phyloP scores from a whole-genome alignment of 371 early-diverging fungal species.

The Syncephalastrum sp. region DNA sequence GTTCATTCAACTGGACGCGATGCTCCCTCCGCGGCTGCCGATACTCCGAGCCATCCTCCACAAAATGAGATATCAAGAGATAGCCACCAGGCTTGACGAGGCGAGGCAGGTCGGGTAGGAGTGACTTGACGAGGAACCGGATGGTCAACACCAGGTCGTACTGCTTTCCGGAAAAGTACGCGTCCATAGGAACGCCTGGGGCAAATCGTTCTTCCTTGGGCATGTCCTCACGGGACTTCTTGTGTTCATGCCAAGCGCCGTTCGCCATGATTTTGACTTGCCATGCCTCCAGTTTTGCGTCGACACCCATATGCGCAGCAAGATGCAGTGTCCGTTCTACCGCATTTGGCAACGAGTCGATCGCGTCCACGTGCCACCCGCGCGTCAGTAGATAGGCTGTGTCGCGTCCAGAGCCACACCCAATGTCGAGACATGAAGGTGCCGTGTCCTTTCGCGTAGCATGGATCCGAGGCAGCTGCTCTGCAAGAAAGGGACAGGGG shows the following conservation, averaged over 20 bases:
- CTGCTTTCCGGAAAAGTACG: conserved; percentile 13
- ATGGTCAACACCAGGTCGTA: conserved; percentile 45
- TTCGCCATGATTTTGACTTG: conserved; percentile 33
- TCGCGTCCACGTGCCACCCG: conserved; percentile 33
- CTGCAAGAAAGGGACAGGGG: conserved; percentile 32
- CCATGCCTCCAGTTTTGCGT: conserved; percentile 6
- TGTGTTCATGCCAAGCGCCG: conserved; percentile 24
- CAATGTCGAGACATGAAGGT: conserved; percentile 38
- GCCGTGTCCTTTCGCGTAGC: background rate
- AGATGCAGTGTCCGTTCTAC: conserved; percentile 32
- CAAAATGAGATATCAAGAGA: conserved; percentile 46
- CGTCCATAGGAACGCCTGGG: conserved; percentile 13
- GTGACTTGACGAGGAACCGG: conserved; percentile 36
- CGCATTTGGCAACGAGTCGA: conserved; percentile 35
- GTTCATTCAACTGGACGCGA: conserved; percentile 33
- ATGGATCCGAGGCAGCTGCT: conserved; percentile 18
- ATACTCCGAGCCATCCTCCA: conserved; percentile 32
- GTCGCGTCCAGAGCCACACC: conserved; percentile 52
- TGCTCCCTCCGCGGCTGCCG: conserved; percentile 32
- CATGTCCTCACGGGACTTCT: background rate
- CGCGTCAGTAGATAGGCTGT: conserved; percentile 33
- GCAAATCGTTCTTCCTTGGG: conserved; percentile 8
- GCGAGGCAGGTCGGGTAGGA: conserved; percentile 22
- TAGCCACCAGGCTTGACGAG: conserved; percentile 36
- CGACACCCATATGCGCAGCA: conserved; percentile 18